Evolutionary conservation across 2,329 filamentous ascomycete species (phyloP).

Genomic region (Colletotrichum incanum): DNA sequence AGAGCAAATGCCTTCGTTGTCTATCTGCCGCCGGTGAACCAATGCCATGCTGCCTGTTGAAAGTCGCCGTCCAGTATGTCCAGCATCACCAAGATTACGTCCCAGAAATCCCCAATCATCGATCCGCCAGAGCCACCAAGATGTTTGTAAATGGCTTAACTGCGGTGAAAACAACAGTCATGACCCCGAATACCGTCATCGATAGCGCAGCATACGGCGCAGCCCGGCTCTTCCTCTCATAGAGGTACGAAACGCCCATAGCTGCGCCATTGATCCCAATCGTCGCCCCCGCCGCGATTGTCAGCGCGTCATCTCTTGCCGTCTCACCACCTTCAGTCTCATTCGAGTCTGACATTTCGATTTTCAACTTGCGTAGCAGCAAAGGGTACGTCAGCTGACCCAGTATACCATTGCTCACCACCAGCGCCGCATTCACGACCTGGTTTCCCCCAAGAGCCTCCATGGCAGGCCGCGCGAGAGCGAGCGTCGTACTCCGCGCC

Average conservation of each 20-base stretch:
- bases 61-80: not conserved
- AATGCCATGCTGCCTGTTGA: slow-evolving; percentile 5
- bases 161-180: slow-evolving; percentile 69
- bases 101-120: not conserved
- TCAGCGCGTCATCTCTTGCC: slow-evolving; percentile 51
- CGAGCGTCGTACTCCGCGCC: slow-evolving; percentile 66
- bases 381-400: slow-evolving; percentile 59
- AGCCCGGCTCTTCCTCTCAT: slow-evolving; percentile 67
- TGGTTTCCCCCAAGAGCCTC: slow-evolving; percentile 60
- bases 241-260: slow-evolving; percentile 72
- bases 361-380: slow-evolving; percentile 49
- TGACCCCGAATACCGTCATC: slow-evolving; percentile 71
- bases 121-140: slow-evolving; percentile 49
- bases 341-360: not conserved
- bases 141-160: slow-evolving; percentile 60
- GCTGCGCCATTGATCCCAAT: slow-evolving; percentile 73
- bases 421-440: slow-evolving; percentile 65
- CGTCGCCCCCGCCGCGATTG: slow-evolving; percentile 66
- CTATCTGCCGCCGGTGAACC: not conserved
- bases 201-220: slow-evolving; percentile 71
- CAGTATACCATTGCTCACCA: slow-evolving; percentile 67
- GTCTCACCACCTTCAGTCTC: not conserved
- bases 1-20: slow-evolving; percentile 13
- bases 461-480: slow-evolving; percentile 65
- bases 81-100: not conserved